Evolutionary conservation across 2,329 filamentous ascomycete genomes (phyloP), one percentile per base, ranked within the genome.

Genomic region (Alternaria burnsii): DNA sequence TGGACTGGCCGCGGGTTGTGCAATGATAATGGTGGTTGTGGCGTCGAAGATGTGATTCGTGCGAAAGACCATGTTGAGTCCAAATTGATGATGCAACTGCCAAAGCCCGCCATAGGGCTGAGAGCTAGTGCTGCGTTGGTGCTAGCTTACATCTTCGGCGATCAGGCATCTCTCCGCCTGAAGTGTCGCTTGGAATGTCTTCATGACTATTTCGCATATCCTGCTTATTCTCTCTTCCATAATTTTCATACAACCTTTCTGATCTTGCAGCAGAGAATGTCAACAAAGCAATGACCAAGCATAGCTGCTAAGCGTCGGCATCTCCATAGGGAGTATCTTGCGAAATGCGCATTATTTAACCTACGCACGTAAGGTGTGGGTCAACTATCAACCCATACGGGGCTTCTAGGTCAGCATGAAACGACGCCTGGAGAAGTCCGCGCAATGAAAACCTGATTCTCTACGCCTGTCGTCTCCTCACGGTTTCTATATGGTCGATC

Each of bases 41-140:
- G 16, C 8, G 47, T 16, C 32, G 28, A 34, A 30, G 8, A 34
- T 51, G 26, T 46, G 36, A 26, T 34, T 43, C 43, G 56, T 16
- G 47, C 40, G 41, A 41, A 36, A 41, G 41, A 34, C 30, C 47
- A 51, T 36, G 5, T 18, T n/a, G 42, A 57, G 36, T 47, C 44
- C 47, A 48, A 46, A 28, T 62, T 58, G 53, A 55, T 65, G 64
- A 62, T 66, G 62, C 64, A 62, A 60, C 46, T 32, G 20, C 28
- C 8, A 40, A 18, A 38, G 24, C 20, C 48, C 30, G 18, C 32
- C 7, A 48, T 54, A 61, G 52, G 62, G 55, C 59, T 58, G 58
- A 48, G 12, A 40, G 55, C 52, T 59, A 62, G 55, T n/a, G 26
- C 43, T 22, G 9, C 42, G 38, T 43, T 38, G 8, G 30, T 24